Percentiles rank a stretch among this genome's conserved stretches.
Evolutionary conservation across 805 yeast genomes (phyloP).

Genomic region (Candida xyloterini): DNA sequence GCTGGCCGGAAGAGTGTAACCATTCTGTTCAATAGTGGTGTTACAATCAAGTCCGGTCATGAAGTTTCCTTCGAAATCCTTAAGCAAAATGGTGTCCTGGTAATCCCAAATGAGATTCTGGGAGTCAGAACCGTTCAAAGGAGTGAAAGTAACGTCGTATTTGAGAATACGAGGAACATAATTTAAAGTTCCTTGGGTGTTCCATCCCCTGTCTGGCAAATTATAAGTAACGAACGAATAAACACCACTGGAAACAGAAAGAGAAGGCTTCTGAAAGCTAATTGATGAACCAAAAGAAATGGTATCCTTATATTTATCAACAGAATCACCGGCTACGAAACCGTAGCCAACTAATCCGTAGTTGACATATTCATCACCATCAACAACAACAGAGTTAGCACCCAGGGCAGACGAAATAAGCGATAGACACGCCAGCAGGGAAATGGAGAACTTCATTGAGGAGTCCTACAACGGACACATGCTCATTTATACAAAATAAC

Average conservation of each 20-base stretch:
- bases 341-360: slow-evolving; percentile 33
- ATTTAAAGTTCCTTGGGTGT: slow-evolving; percentile 32
- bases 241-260: slow-evolving; percentile 21
- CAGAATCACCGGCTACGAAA: slow-evolving; percentile 24
- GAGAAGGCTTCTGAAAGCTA: slow-evolving; percentile 24
- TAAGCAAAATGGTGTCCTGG: slow-evolving; percentile 29
- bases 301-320: slow-evolving; percentile 31
- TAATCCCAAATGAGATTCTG: slow-evolving; percentile 28
- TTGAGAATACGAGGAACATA: slow-evolving; percentile 28
- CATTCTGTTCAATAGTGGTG: slow-evolving; percentile 25
- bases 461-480: background rate
- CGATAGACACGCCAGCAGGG: slow-evolving; percentile 7
- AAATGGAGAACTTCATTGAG: slow-evolving; percentile 1
- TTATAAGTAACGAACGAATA: slow-evolving; percentile 30
- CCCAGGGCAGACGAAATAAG: slow-evolving; percentile 14
- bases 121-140: slow-evolving; percentile 19
- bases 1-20: slow-evolving; percentile 28
- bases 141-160: slow-evolving; percentile 26
- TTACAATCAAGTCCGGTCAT: slow-evolving; percentile 33
- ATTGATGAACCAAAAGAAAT: slow-evolving; percentile 34
- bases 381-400: slow-evolving; percentile 20
- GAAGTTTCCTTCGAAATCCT: slow-evolving; percentile 29
- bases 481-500: background rate
- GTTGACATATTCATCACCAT: slow-evolving; percentile 24
- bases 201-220: slow-evolving; percentile 35